Percentiles rank a stretch among this genome's conserved stretches.
Evolutionary conservation across 495 filamentous ascomycete genomes (phyloP).

Genomic region (Neurospora pannonica): DNA sequence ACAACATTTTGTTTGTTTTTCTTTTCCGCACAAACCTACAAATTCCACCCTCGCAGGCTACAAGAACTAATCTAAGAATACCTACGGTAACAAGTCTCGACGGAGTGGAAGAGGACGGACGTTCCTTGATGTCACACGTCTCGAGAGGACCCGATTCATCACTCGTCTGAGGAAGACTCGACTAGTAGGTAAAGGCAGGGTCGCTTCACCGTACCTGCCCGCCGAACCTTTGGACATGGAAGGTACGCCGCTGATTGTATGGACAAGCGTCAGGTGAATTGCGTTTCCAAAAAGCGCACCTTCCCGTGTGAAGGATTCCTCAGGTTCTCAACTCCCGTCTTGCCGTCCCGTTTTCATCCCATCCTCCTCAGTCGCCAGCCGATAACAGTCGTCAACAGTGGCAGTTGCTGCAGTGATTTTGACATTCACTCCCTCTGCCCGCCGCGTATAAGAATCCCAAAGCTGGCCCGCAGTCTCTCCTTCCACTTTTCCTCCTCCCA

Average conservation of each 20-base stretch:
- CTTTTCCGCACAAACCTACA: not conserved
- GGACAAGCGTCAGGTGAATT: not conserved
- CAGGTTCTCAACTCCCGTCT: not conserved
- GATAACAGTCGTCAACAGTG: not conserved
- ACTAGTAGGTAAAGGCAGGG: not conserved
- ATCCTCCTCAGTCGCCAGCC: not conserved
- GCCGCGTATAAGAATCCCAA: not conserved
- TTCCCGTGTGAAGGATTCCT: not conserved
- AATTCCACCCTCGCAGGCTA: not conserved
- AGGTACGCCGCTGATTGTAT: not conserved
- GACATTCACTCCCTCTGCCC: not conserved
- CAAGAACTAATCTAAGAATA: not conserved
- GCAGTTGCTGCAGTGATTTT: not conserved
- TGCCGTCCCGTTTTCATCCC: not conserved
- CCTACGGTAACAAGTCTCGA: not conserved
- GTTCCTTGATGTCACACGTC: not conserved
- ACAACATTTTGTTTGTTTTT: not conserved
- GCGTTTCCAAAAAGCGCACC: not conserved
- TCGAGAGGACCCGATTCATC: not conserved
- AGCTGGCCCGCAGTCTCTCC: not conserved
- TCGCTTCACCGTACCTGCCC: not conserved
- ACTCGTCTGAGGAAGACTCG: not conserved
- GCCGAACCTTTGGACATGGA: not conserved
- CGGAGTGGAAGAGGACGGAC: not conserved
- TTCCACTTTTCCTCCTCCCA: not conserved